Evolutionary conservation across 768 basidiomycete species (phyloP), one percentile per base, ranked within the genome.

Genomic region (Serendipita sp.): DNA sequence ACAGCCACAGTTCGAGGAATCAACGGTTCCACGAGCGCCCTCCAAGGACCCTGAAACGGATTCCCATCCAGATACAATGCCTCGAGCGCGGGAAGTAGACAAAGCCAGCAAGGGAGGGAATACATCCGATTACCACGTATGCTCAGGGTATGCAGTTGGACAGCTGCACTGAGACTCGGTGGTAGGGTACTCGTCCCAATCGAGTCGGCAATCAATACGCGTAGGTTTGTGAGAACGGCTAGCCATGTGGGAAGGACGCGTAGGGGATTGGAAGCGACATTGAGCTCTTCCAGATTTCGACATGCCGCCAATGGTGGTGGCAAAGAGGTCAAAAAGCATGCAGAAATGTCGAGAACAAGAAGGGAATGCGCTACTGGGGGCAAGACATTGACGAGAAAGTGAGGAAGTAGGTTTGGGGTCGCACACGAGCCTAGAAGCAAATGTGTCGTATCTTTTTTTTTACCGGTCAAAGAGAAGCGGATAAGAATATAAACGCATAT

Each of bases 31-130:
- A 96, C 85, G 63, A 99, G 78, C 36, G 89, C 85, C 71, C 86
- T 85, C 91, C 93, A 96, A 1, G 91, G 89, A 5, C 89, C 89
- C 69, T 90, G 89, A 75, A 99, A 97, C 5, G 94, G 92, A 73
- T 99, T 99, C 16, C 85, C 88, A 68, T 98, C 95, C n/a, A 99
- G 83, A 68, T 86, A 87, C 2, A 99, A 76, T 1, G 85, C 88
- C 73, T 95, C 91, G 54, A 99, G 78, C 35, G 80, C 80, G 18
- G 85, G 81, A n/a, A 99, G 79, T 34, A 91, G 81, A 73, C 91
- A 91, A 52, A 99, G 79, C 95, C 96, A 99, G 67, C 88, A 84
- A n/a, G 96, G 94, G 16, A 98, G 81, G 4, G 87, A 82, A 68
- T 88, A 80, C 71, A 99, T 78, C 72, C 87, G 87, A 75, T 99